These are phyloP conservation scores for Elaeis guineensis DNA, from an alignment of 176 grass and related monocot genomes.

Conservation along the genomic window DNA sequence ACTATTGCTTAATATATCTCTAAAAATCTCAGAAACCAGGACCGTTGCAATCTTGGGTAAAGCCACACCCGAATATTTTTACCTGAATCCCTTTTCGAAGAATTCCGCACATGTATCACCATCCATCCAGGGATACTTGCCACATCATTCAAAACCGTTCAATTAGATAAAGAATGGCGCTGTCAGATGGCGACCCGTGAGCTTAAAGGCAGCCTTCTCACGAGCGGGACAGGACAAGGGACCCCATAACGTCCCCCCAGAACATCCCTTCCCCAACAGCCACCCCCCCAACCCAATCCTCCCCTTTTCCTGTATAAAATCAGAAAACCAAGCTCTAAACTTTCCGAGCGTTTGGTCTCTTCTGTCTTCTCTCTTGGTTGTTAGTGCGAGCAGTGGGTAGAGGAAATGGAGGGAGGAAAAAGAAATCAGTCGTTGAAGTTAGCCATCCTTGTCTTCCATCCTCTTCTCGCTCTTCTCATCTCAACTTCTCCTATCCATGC, in stretches of 20 bases:
- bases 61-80: neutral
- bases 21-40: neutral
- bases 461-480: conserved; percentile 11
- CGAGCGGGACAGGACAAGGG: conserved; percentile 2
- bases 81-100: too few relatives aligned
- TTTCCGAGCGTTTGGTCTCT: too few relatives aligned
- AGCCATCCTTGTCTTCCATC: neutral
- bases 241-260: too few relatives aligned
- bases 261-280: too few relatives aligned
- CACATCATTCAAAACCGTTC: neutral
- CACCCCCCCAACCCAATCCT: neutral
- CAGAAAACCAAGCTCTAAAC: too few relatives aligned
- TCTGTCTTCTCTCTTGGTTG: too few relatives aligned
- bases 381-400: too few relatives aligned
- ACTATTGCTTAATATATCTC: neutral
- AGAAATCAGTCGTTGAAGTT: too few relatives aligned
- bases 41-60: neutral
- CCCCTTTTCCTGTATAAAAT: too few relatives aligned
- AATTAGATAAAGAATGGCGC: neutral
- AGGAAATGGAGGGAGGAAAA: too few relatives aligned
- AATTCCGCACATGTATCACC: too few relatives aligned
- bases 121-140: neutral
- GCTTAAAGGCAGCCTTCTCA: neutral
- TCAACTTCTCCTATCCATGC: conserved; percentile 18
- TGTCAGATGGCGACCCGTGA: neutral